Base-by-base conservation (phyloP, 2,329 filamentous ascomycete species). In the Talaromyces rugulosus region DNA sequence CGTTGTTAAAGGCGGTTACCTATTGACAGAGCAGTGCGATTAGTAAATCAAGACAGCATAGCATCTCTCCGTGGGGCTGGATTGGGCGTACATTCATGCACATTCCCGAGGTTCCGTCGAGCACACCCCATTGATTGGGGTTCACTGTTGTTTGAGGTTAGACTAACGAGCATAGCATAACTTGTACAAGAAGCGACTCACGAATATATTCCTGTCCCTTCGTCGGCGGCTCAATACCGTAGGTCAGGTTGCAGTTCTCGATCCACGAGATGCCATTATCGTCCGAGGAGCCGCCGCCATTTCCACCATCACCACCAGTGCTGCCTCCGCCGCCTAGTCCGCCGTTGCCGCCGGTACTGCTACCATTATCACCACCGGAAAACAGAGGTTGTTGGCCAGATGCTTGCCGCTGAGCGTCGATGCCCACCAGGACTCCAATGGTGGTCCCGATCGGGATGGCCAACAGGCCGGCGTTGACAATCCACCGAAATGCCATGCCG, bases 71-170 rank as follows among this genome's bases (percentile, higher is more conserved):
- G 11, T 23, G 18, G 16, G 2, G 60, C 23, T 14, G 2, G 50
- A 58, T 31, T 23, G 23, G 8, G 77, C 82, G 71, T 74, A 84
- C 82, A 73, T 83, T 82, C 77, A 85, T 77, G 69, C 83, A 85
- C 30, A 85, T 69, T 18, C 81, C 81, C 2, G 70, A 67, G 16
- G 73, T 69, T 9, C 73, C 73, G 12, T 71, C 66, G 27, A 73
- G 66, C 68, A 56, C 16, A 30, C 80, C 81, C 82, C 82, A 85
- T 71, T 83, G 82, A 66, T 85, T 85, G 54, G 83, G 82, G 67
- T 85, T 84, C 60, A 84, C 82, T 84, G 62, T 30, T 6, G n/a
- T 61, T 27, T 63, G 60, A 64, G 59, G 42, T 28, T 33, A 60
- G 42, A 33, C 56, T 27, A 28, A 47, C 33, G 59, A 61, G 54